Base-by-base conservation (phyloP, 345 rosid species). In the Salix brachista region DNA sequence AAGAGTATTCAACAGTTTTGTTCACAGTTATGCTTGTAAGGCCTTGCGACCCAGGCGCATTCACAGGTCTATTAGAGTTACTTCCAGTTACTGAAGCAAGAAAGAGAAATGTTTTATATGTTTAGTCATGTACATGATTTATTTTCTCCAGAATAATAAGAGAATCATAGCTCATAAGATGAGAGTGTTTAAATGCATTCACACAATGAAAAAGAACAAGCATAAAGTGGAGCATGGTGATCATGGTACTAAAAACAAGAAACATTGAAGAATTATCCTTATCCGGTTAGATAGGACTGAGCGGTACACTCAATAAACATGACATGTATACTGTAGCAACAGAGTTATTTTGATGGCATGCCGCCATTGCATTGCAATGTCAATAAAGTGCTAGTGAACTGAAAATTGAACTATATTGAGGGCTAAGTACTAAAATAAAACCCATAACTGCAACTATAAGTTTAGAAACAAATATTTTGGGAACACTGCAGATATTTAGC, bases 1-100 rank as follows among this genome's bases (percentile, higher is more conserved):
- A 87, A 14, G 97, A 80, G 82, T 93, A 93, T 83, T 92, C 97
- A 64, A 93, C 93, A 3, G 98, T 92, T 74, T 92, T 93, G 68
- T 89, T 95, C 72, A 96, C 95, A 28, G 92, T 90, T 74, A 96
- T 88, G 41, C 90, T 95, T 1, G 90, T 75, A 69, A 87, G 70
- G 64, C 84, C 86, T 65, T 88, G 83, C 73, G 90, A 50, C 28
- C 77, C 78, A 34, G 75, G 30, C 58, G 88, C 81, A 75, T 84
- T 86, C 2, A 78, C 37, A 16, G 83, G 70, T 78, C 85, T 88
- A 41, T 85, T 72, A 10, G 72, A 71, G 61, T 79, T 70, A 71
- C 78, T 69, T 72, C 66, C 75, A 60, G 78, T 75, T 83, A 48
- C 90, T 81, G 78, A 73, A 81, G 11, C 72, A 81, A 78, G 71